Conservation (phyloP, 306 rosid genomes). For the Corylus americana region DNA sequence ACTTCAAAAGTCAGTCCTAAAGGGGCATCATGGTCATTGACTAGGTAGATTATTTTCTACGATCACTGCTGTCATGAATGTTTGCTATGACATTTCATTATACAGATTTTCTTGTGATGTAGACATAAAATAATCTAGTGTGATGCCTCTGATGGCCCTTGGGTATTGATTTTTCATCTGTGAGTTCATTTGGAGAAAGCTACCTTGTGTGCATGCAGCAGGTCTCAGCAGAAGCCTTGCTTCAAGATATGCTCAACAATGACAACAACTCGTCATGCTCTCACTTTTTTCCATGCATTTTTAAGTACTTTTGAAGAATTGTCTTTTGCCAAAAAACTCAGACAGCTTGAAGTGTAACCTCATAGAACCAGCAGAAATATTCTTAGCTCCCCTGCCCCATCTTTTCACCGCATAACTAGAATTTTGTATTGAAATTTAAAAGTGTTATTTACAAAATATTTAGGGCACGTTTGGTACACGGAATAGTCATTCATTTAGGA, state of each 20-base stretch:
- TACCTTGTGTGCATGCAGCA: background rate
- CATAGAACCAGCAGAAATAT: background rate
- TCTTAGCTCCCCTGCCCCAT: background rate
- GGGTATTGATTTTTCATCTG: constrained; percentile 23
- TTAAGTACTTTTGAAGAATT: background rate
- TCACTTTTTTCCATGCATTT: background rate
- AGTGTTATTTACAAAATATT: background rate
- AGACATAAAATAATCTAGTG: background rate
- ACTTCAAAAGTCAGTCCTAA: constrained; percentile 22
- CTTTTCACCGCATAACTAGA: background rate
- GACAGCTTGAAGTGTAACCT: background rate
- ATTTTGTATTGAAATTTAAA: background rate
- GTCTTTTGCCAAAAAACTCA: background rate
- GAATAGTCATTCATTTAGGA: too few relatives aligned
- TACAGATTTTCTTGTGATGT: constrained; percentile 11
- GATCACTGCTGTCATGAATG: background rate
- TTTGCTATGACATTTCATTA: constrained; percentile 5
- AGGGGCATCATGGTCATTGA: constrained; percentile 4
- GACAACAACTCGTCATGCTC: background rate
- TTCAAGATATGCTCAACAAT: background rate
- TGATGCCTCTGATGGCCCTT: constrained; percentile 19
- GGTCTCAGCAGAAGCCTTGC: background rate
- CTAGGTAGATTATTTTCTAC: background rate
- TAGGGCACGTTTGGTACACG: background rate
- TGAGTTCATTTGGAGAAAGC: constrained; percentile 12